Evolutionary conservation across 2,329 filamentous ascomycete species (phyloP).

Genomic region (Epichloe sylvatica): DNA sequence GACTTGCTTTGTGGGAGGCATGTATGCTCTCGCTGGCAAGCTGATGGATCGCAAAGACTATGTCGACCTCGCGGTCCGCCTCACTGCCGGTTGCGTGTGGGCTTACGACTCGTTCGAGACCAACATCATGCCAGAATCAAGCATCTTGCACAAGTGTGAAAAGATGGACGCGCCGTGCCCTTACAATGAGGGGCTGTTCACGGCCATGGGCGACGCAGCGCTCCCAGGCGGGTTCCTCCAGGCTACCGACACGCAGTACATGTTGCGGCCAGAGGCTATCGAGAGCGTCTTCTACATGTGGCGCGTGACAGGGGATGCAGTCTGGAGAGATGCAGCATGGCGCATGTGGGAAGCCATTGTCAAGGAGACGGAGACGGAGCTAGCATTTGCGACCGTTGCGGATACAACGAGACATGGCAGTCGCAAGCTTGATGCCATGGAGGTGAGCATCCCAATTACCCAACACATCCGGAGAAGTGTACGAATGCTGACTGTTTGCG

Average conservation of each 20-base stretch:
- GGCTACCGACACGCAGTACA: slow-evolving; percentile 28
- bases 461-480: neutral
- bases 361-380: slow-evolving; percentile 27
- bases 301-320: slow-evolving; percentile 32
- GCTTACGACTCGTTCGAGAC: slow-evolving; percentile 35
- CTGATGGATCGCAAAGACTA: slow-evolving; percentile 38
- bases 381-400: slow-evolving; percentile 28
- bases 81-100: slow-evolving; percentile 41
- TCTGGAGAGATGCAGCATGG: slow-evolving; percentile 33
- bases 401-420: slow-evolving; percentile 21
- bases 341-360: slow-evolving; percentile 32
- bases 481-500: neutral
- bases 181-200: slow-evolving; percentile 16
- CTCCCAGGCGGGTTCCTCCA: slow-evolving; percentile 45
- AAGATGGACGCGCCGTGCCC: slow-evolving; percentile 22
- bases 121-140: slow-evolving; percentile 41
- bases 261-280: slow-evolving; percentile 36
- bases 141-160: slow-evolving; percentile 24
- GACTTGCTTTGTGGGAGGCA: slow-evolving; percentile 56
- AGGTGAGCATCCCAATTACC: slow-evolving; percentile 25
- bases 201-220: slow-evolving; percentile 8
- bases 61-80: slow-evolving; percentile 30
- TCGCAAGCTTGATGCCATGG: slow-evolving; percentile 44
- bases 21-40: slow-evolving; percentile 53
- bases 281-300: slow-evolving; percentile 39